Percentiles rank a stretch among this genome's conserved stretches.
Evolutionary conservation across 176 grass and related monocot species (phyloP).

Genomic region (Alopecurus myosuroides): DNA sequence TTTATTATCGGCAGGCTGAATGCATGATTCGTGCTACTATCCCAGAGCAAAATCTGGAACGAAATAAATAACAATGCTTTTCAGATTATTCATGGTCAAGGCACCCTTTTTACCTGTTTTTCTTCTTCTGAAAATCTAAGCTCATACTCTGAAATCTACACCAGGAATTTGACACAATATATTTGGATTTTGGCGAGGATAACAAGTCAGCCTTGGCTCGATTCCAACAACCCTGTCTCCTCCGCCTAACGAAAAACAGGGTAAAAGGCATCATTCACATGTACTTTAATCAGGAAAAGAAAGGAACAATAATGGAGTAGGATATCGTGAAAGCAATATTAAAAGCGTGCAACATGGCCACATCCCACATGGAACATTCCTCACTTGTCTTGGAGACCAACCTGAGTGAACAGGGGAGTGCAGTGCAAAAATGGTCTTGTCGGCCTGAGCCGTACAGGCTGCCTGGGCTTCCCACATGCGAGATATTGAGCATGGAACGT

Average conservation of each 20-base stretch:
- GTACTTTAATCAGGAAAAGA: not conserved
- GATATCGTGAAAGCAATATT: not conserved
- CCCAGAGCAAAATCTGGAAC: not conserved
- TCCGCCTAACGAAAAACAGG: not conserved
- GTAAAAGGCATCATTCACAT: not conserved
- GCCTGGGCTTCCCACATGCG: not conserved
- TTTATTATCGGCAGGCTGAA: not conserved
- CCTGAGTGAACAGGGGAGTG: not conserved
- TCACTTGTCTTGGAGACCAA: conserved; percentile 28
- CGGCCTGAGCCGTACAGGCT: not conserved
- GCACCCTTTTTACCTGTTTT: not conserved
- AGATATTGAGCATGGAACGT: not conserved
- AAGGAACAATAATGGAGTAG: not conserved
- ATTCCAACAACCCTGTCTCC: not conserved
- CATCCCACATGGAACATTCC: not conserved
- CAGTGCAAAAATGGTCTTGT: not conserved
- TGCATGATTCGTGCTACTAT: not conserved
- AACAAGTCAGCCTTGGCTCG: not conserved
- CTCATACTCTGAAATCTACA: not conserved
- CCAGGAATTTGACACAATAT: not conserved
- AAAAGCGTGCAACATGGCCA: not conserved
- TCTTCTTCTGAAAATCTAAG: not conserved
- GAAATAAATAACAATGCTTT: not conserved
- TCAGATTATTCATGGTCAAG: not conserved
- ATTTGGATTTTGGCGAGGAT: not conserved